Evolutionary conservation across 164 flowering plant species (phyloP), one percentile per base, ranked within the genome.

Genomic region (Kingdonia uniflora): DNA sequence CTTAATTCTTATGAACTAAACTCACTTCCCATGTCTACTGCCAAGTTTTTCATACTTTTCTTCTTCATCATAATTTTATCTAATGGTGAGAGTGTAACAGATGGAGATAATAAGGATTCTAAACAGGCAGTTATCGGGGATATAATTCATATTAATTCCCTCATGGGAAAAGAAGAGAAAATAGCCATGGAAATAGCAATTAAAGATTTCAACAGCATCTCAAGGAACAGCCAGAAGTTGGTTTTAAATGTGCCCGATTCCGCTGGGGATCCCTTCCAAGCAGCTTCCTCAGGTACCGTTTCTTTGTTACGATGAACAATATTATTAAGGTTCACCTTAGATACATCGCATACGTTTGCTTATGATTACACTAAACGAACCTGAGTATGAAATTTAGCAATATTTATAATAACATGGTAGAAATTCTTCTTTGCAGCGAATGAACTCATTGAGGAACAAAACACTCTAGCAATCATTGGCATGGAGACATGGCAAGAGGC

Each of bases 401-500:
- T 16, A 44, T 19, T 44, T 44, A n/a, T 19, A 16, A 44, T 16
- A 33, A 25, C 15, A n/a, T 5, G 11, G 5, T 35, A 11, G 5
- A 2, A 33, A 35, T 51, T 19, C 15, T 19, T 19, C 24, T 19
- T 33, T 51, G 55, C 44, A 52, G 79, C 77, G 42, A 46, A 70
- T 44, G 54, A 59, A 13, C 49, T 74, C 39, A 74, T 74, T 0
- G 43, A 58, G 26, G 59, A 69, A 17, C 44, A 65, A 5, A 11
- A 56, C 15, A 71, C 52, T 15, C 20, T 62, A 15, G 74, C 58
- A 55, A 70, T 77, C 13, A 20, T 74, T 14, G 74, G 74, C 26
- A 59, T 61, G 66, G 66, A 71, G 17, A 49, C 64, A 46, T 78
- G 80, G 85, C 58, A 67, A 22, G 73, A 76, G 59, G 68, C 77